Conservation (phyloP, 139 green algal species). For the Chlamydomonas sp. region DNA sequence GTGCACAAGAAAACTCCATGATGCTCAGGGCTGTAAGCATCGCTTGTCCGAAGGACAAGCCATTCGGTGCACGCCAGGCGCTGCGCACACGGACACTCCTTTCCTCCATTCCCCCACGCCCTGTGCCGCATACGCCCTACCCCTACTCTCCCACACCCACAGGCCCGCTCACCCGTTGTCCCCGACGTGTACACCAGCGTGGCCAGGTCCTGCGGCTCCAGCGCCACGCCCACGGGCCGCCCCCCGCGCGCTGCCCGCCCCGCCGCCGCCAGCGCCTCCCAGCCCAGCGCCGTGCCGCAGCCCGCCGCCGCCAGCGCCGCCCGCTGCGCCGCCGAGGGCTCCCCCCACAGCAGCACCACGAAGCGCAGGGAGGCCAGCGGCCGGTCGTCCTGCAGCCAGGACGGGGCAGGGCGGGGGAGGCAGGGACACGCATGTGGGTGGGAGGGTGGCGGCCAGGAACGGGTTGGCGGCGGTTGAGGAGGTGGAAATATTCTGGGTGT, state of each 20-base stretch:
- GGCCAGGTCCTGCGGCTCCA: constrained; percentile 54
- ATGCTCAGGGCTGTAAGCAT: no score
- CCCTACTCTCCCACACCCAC: neutral
- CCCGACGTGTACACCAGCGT: constrained; percentile 87
- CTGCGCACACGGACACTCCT: neutral
- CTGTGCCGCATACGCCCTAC: neutral
- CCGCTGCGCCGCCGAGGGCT: constrained; percentile 16
- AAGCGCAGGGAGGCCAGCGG: constrained; percentile 61
- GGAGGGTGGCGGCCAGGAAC: neutral
- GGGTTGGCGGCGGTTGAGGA: neutral
- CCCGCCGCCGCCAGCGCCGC: constrained; percentile 48
- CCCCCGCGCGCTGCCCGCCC: neutral
- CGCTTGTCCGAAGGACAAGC: neutral
- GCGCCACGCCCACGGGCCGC: neutral
- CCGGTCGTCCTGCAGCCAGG: constrained; percentile 17
- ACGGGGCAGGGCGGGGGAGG: no score
- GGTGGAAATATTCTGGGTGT: neutral
- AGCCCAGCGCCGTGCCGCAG: constrained; percentile 70
- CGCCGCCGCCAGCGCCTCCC: constrained; percentile 5
- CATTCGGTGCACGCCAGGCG: neutral
- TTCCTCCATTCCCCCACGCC: neutral
- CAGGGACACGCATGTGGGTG: neutral
- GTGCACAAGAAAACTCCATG: neutral
- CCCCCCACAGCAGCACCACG: constrained; percentile 85
- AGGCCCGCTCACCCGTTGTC: constrained; percentile 69